A percentile compares a stretch with the other conserved stretches of the same genome.
Conservation (phyloP, 306 rosid genomes). For the Dryas alaskensis region DNA sequence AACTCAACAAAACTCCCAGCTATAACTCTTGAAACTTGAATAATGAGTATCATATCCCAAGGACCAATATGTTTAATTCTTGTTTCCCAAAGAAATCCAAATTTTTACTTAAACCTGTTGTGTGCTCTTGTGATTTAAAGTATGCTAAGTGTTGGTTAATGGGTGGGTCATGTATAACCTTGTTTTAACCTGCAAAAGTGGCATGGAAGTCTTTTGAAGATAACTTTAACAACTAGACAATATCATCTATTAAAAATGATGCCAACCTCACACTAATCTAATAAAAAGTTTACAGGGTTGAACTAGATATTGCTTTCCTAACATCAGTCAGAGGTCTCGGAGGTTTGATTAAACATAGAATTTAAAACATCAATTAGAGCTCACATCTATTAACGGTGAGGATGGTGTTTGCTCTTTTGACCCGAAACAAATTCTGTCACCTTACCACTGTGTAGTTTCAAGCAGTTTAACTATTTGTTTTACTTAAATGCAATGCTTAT, state of each 20-base stretch:
- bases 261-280: background rate
- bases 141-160: background rate
- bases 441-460: background rate
- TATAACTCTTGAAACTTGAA: slow-evolving; percentile 8
- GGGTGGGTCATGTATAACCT: background rate
- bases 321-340: background rate
- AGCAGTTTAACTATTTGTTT: background rate
- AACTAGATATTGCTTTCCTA: background rate
- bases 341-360: background rate
- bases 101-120: background rate
- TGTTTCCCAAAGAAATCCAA: background rate
- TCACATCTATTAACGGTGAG: background rate
- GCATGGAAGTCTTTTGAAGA: background rate
- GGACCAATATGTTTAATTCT: background rate
- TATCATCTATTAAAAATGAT: background rate
- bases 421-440: background rate
- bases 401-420: background rate
- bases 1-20: slow-evolving; percentile 5
- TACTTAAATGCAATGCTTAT: background rate
- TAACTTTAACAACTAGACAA: background rate
- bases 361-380: slow-evolving; percentile 9
- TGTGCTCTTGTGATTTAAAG: background rate
- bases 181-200: slow-evolving; percentile 15
- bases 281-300: background rate
- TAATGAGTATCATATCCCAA: background rate